Percentiles rank a stretch among this genome's conserved stretches.
Conservation (phyloP, 1,284 basidiomycete genomes). For the Malassezia sympodialis region DNA sequence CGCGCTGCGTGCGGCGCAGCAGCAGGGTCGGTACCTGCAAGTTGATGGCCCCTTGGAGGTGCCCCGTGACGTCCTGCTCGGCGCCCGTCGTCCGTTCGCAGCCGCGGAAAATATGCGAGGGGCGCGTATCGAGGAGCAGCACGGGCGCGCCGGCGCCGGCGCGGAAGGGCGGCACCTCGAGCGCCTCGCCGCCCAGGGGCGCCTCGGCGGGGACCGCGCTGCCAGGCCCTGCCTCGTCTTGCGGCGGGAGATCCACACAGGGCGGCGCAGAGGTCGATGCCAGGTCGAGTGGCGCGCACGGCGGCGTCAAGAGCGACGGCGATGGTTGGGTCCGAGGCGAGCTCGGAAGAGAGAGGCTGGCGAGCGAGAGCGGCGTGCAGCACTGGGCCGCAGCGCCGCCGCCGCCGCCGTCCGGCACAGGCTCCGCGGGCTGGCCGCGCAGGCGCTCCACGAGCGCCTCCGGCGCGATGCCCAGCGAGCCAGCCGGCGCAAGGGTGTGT, state of each 20-base stretch:
- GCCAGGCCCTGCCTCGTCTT: not conserved
- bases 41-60: slow-evolving; percentile 11
- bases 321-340: not conserved
- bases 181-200: not conserved
- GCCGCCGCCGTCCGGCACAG: not conserved
- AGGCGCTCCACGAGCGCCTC: not conserved
- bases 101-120: slow-evolving; percentile 4
- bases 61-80: not conserved
- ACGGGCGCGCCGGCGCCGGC: not conserved
- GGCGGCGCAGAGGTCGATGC: not conserved
- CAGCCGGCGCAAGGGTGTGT: not conserved
- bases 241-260: not conserved
- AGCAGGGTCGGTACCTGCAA: slow-evolving; percentile 14
- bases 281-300: not conserved
- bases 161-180: not conserved
- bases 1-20: slow-evolving; percentile 12
- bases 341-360: not conserved
- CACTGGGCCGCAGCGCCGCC: not conserved
- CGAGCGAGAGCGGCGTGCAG: not conserved
- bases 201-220: not conserved
- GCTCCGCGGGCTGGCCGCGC: not conserved
- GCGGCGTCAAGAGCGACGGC: not conserved
- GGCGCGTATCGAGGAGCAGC: slow-evolving; percentile 16
- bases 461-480: not conserved
- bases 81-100: not conserved